Conservation (phyloP, 306 rosid genomes). For the Castanospermum australe region DNA sequence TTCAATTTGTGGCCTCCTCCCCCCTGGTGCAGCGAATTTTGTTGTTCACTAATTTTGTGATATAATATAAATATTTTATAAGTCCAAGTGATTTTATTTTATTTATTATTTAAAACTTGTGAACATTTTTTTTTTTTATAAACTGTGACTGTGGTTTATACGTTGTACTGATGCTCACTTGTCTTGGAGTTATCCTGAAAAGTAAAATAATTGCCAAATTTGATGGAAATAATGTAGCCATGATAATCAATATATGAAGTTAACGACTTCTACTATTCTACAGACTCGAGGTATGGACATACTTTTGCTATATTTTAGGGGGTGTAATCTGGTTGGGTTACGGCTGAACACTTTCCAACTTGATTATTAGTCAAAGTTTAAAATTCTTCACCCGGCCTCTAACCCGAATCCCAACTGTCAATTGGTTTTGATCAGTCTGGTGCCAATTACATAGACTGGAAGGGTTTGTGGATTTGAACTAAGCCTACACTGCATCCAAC, state of each 20-base stretch:
- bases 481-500: too few species aligned
- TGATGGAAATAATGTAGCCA: neutral
- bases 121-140: neutral
- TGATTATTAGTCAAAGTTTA: too few species aligned
- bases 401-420: too few species aligned
- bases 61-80: neutral
- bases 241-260: neutral
- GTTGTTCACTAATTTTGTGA: neutral
- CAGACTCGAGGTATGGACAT: neutral
- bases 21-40: slow-evolving; percentile 9
- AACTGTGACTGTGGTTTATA: neutral
- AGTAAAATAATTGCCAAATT: neutral
- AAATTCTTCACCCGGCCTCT: too few species aligned
- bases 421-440: too few species aligned
- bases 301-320: too few species aligned
- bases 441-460: too few species aligned
- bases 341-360: too few species aligned
- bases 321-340: too few species aligned
- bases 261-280: too few species aligned
- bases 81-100: neutral
- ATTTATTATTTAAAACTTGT: neutral
- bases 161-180: neutral
- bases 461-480: too few species aligned
- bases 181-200: neutral
- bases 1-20: neutral